Evolutionary conservation across 345 rosid species (phyloP), one percentile per base, ranked within the genome.

Genomic region (Capsella bursapastoris): DNA sequence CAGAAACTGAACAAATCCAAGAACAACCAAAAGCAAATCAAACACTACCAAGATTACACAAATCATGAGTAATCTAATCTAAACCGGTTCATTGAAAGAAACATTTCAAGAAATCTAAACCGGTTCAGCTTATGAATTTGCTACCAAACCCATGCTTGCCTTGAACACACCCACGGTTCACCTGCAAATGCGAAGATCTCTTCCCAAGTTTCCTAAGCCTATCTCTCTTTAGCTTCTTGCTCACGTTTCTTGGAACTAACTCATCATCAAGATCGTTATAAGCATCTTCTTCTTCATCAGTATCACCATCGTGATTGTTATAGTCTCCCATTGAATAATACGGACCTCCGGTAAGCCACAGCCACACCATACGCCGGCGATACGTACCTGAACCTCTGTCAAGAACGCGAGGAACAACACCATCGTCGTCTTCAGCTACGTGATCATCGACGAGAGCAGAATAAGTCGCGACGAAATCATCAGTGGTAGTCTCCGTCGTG

Each of bases 141-240:
- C 15, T 41, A 11, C 87, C 88, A 52, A 83, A 50, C 11, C 86
- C 85, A 66, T 86, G 84, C 80, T 88, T 86, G 1, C 89, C 88
- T 63, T 18, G 83, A 28, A 86, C 76, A 65, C 86, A 84, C 7
- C 89, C 93, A 25, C 82, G 79, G 70, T 85, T 85, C 64, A 79
- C 63, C 31, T 59, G 68, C 8, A 47, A 32, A 35, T 51, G 70
- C 11, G 83, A 15, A 29, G 6, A 56, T 56, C 60, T 48, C 83
- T 78, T 82, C 72, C 77, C 85, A 3, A 81, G 3, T 58, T 44
- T 88, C 82, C 84, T 83, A 72, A 84, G 72, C 79, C 87, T 84
- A 57, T 80, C 75, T 73, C 81, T 84, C 69, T 76, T 87, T 49
- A 86, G 57, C 68, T 82, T 86, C 70, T 73, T 51, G n/a, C 71